These are phyloP conservation scores for Wickerhamomyces queroliae DNA, from an alignment of 805 yeast genomes.

Conservation along the genomic window DNA sequence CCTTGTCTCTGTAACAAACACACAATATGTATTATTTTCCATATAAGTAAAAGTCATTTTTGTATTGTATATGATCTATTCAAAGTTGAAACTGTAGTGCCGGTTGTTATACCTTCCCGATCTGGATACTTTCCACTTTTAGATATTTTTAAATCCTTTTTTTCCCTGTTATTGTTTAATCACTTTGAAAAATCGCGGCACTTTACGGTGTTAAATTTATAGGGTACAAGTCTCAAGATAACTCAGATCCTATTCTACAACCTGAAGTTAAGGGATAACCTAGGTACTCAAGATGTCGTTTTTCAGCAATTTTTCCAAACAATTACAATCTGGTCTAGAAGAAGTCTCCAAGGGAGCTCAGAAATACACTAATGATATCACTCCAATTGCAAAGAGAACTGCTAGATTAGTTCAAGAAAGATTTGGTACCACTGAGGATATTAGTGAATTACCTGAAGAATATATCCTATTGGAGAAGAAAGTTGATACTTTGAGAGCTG, in stretches of 20 bases:
- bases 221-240: no score
- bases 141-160: no score
- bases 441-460: constrained; percentile 69
- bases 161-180: no score
- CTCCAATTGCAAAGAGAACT: constrained; percentile 56
- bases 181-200: no score
- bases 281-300: constrained; percentile 17
- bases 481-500: constrained; percentile 57
- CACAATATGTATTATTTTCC: no score
- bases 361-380: constrained; percentile 35
- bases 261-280: background rate
- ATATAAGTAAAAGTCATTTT: no score
- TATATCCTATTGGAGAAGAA: constrained; percentile 62
- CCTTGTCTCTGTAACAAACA: no score
- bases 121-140: no score
- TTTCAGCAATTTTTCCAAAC: constrained; percentile 20
- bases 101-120: no score
- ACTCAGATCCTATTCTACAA: background rate
- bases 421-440: constrained; percentile 59
- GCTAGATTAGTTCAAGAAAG: constrained; percentile 54
- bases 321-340: constrained; percentile 18
- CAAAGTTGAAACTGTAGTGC: no score
- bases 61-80: no score
- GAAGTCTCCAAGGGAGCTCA: constrained; percentile 32
- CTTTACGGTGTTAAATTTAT: no score